Base-by-base conservation (phyloP, 805 yeast genomes). In the Pichia manshurica region DNA sequence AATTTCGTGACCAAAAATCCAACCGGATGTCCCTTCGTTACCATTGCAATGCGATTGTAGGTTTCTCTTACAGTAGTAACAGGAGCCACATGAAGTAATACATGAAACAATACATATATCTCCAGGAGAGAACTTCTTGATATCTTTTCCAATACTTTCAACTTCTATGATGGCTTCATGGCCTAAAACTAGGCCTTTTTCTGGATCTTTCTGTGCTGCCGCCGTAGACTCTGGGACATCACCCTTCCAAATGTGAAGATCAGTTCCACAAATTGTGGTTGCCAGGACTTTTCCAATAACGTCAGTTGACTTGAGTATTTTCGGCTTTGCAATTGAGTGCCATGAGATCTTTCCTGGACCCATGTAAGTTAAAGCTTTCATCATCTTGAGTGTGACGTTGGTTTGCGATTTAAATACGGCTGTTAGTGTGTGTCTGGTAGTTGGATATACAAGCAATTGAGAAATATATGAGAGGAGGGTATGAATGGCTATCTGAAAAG, bases 261-360 rank as follows among this genome's bases (percentile, higher is more conserved):
- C 86, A 2, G 82, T 70, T 37, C 85, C 85, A 60, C 85, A 81
- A 40, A 81, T 79, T 7, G 85, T 82, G 1, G 84, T 78, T 28
- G 76, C 72, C 42, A 72, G 61, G 17, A 78, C 69, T 57, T 77
- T 77, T 43, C 82, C 75, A 36, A 80, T 59, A 2, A 79, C 85
- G 55, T 80, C 84, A 15, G 77, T 71, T 37, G 78, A 72, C 16
- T 69, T 62, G 17, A 60, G 47, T 45, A 78, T 61, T 23, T 55
- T 59, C 33, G 85, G 84, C 45, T 62, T 66, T 20, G 72, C 63
- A 22, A 72, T 67, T 1, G 59, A 44, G 23, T 63, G 67, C 60
- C 74, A 60, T 12, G 66, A 59, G 44, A 68, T 68, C 17, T 58
- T 50, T 2, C 73, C 71, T 8, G 77, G 70, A 5, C 75, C 74